These are phyloP conservation scores for Agrocybe praecox DNA, from an alignment of 768 basidiomycete genomes.

Conservation along the genomic window DNA sequence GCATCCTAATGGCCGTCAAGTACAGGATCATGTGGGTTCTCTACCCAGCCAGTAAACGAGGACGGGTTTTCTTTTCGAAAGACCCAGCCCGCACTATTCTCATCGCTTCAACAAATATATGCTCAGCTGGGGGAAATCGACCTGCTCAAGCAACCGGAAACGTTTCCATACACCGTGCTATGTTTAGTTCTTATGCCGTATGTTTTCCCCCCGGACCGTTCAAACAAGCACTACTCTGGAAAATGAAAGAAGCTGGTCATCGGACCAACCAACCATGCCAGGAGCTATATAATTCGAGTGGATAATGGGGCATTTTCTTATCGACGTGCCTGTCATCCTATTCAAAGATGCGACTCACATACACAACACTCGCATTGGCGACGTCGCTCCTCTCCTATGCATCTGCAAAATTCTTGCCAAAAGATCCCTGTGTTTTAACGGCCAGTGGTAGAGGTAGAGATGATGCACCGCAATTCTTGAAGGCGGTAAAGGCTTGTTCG, in stretches of 20 bases:
- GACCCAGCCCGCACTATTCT: neutral
- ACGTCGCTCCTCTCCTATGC: neutral
- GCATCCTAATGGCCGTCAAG: neutral
- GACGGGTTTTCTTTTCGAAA: too few species aligned
- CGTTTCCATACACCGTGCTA: neutral
- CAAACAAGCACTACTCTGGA: neutral
- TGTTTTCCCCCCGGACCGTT: neutral
- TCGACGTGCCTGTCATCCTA: too few species aligned
- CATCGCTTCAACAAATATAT: neutral
- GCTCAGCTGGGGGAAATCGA: neutral
- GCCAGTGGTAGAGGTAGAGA: conserved; percentile 51
- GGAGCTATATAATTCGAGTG: neutral
- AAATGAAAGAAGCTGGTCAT: neutral
- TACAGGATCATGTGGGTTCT: neutral
- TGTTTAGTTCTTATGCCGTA: neutral
- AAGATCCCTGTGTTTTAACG: conserved; percentile 38
- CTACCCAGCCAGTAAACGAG: neutral
- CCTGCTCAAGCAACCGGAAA: neutral
- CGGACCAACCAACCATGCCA: neutral
- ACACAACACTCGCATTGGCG: neutral
- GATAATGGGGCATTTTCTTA: neutral
- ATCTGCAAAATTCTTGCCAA: neutral
- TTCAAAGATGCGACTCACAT: neutral
- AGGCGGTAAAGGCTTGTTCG: conserved; percentile 41
- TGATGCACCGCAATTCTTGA: conserved; percentile 50